Evolutionary conservation across 2,329 filamentous ascomycete genomes (phyloP).

Genomic region (Ceratocystiopsis sp.): DNA sequence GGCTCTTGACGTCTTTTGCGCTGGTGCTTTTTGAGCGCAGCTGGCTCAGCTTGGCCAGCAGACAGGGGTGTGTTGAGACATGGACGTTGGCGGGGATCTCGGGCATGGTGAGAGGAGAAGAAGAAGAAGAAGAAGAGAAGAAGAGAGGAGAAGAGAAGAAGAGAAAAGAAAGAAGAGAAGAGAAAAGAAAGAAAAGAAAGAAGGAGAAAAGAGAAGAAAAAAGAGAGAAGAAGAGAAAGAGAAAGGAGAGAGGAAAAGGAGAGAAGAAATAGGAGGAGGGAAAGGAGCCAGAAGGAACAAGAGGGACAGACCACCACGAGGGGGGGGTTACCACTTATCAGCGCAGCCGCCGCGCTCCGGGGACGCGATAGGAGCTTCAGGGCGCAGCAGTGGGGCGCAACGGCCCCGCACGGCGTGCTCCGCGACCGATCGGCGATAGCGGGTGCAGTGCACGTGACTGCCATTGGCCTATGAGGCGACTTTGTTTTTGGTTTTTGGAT

Average conservation of each 20-base stretch:
- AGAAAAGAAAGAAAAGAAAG: not conserved
- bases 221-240: not conserved
- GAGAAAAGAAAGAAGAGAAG: not conserved
- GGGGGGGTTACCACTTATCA: too few species aligned
- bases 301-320: too few species aligned
- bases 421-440: too few species aligned
- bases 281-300: too few species aligned
- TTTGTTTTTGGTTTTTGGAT: too few species aligned
- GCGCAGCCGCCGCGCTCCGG: too few species aligned
- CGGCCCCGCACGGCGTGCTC: too few species aligned
- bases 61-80: constrained; percentile 71
- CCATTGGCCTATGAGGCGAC: too few species aligned
- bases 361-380: too few species aligned
- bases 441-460: too few species aligned
- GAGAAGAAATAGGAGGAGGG: too few species aligned
- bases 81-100: constrained; percentile 46
- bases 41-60: constrained; percentile 77
- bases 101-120: constrained; percentile 2
- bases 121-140: not conserved
- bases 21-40: constrained; percentile 57
- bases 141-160: not conserved
- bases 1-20: constrained; percentile 58
- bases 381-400: too few species aligned
- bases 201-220: not conserved
- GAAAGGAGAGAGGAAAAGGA: not conserved